Conservation (phyloP, 2,329 filamentous ascomycete species). For the Neonectria sp. region DNA sequence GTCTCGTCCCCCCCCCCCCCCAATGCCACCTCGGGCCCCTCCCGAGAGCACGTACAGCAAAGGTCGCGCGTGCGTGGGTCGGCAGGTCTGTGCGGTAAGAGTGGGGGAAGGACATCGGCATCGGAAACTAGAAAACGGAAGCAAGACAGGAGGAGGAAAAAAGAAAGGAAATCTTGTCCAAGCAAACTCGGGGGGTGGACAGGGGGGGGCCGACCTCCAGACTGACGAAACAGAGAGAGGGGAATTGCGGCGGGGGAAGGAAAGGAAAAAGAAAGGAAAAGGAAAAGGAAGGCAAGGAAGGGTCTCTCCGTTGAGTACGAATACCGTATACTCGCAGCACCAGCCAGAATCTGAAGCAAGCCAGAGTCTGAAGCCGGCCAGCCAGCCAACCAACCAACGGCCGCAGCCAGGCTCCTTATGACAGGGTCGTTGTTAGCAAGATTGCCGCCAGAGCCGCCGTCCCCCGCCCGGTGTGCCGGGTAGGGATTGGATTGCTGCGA, state of each 20-base stretch:
- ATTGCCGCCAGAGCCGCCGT: slow-evolving; percentile 47
- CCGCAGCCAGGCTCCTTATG: too few species aligned
- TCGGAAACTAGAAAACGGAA: slow-evolving; percentile 21
- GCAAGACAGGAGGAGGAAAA: slow-evolving; percentile 17
- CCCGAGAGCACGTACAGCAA: slow-evolving; percentile 15
- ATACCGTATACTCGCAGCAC: too few species aligned
- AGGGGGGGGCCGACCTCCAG: slow-evolving; percentile 9
- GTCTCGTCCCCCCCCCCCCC: neutral
- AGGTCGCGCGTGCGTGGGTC: slow-evolving; percentile 13
- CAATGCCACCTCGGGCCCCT: slow-evolving; percentile 12
- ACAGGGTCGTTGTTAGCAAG: slow-evolving; percentile 17
- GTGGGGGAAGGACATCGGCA: slow-evolving; percentile 21
- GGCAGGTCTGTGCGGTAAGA: slow-evolving; percentile 21
- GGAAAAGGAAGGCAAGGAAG: slow-evolving; percentile 32
- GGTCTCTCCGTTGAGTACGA: neutral
- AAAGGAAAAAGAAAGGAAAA: slow-evolving; percentile 26
- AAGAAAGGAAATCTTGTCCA: slow-evolving; percentile 11
- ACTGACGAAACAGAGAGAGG: too few species aligned
- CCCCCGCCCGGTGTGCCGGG: slow-evolving; percentile 27
- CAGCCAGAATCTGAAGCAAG: too few species aligned
- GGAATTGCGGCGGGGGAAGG: neutral
- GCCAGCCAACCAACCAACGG: neutral
- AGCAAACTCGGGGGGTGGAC: slow-evolving; percentile 7
- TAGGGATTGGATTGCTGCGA: slow-evolving; percentile 34
- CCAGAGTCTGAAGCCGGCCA: neutral